phyloP scores from a whole-genome alignment of 768 basidiomycete genomes.

The Tricholoma matsutake region DNA sequence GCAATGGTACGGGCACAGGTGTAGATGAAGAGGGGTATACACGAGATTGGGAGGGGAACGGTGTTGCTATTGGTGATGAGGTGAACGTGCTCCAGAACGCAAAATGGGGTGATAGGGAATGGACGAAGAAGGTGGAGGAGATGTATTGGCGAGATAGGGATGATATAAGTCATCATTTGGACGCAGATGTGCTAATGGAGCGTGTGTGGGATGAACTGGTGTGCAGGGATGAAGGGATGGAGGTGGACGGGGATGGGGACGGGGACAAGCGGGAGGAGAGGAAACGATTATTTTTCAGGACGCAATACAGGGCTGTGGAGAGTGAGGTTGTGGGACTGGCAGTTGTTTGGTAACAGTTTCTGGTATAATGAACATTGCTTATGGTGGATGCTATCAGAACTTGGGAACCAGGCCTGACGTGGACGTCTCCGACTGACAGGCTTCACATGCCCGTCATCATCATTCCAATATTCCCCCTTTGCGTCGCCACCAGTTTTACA shows the following conservation, averaged over 20 bases:
- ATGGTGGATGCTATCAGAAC: no score
- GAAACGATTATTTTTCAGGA: slow-evolving; percentile 59
- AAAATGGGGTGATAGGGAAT: slow-evolving; percentile 81
- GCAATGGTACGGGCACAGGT: background rate
- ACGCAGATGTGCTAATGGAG: slow-evolving; percentile 36
- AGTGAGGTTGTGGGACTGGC: slow-evolving; percentile 77
- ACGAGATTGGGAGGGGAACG: slow-evolving; percentile 59
- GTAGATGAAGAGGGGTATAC: slow-evolving; percentile 62
- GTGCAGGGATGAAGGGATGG: slow-evolving; percentile 27
- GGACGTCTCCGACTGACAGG: no score
- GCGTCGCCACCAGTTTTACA: no score
- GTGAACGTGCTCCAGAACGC: slow-evolving; percentile 38
- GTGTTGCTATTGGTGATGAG: slow-evolving; percentile 34
- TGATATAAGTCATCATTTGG: slow-evolving; percentile 1
- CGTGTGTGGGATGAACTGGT: slow-evolving; percentile 29
- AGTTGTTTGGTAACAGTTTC: slow-evolving; percentile 60
- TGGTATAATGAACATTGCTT: background rate
- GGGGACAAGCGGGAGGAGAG: slow-evolving; percentile 33
- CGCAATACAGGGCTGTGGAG: slow-evolving; percentile 81
- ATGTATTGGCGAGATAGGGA: slow-evolving; percentile 65
- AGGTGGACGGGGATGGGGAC: background rate
- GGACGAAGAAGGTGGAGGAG: slow-evolving; percentile 78
- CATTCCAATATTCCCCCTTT: no score
- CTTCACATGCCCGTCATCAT: no score
- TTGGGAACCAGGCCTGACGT: no score